phyloP scores from a whole-genome alignment of 1,284 basidiomycete genomes.

The Puccinia coronata region DNA sequence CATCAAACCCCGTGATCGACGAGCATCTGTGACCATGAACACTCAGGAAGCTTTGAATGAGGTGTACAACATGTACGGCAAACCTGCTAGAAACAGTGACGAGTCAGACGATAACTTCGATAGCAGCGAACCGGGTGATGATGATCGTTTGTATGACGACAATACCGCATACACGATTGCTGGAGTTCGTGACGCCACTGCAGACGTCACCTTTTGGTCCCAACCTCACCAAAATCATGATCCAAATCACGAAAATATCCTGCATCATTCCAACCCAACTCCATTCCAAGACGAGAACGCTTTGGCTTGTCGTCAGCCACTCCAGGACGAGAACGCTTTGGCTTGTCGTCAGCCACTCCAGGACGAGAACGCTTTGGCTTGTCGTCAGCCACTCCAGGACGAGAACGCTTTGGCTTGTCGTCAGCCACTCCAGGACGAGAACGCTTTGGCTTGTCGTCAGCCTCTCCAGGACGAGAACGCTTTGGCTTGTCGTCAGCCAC shows the following conservation, averaged over 20 bases:
- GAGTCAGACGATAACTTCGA: slow-evolving; percentile 49
- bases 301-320: neutral
- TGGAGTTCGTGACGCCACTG: slow-evolving; percentile 39
- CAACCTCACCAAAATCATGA: slow-evolving; percentile 13
- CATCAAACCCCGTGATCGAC: slow-evolving; percentile 31
- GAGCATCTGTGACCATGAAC: slow-evolving; percentile 44
- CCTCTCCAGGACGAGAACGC: slow-evolving; percentile 33
- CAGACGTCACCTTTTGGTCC: slow-evolving; percentile 50
- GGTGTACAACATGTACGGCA: slow-evolving; percentile 42
- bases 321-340: too few species aligned
- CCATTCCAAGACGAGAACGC: slow-evolving; percentile 33
- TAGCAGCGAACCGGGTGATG: slow-evolving; percentile 38
- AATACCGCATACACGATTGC: slow-evolving; percentile 32
- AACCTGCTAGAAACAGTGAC: slow-evolving; percentile 33
- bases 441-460: slow-evolving; percentile 17
- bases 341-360: neutral
- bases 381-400: neutral
- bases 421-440: slow-evolving; percentile 33
- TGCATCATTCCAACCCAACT: neutral
- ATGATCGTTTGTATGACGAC: slow-evolving; percentile 35
- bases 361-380: too few species aligned
- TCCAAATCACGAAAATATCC: neutral
- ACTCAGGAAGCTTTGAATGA: slow-evolving; percentile 48
- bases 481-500: neutral
- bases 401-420: too few species aligned